phyloP scores from a whole-genome alignment of 306 rosid species.

The Cicer judaicum region DNA sequence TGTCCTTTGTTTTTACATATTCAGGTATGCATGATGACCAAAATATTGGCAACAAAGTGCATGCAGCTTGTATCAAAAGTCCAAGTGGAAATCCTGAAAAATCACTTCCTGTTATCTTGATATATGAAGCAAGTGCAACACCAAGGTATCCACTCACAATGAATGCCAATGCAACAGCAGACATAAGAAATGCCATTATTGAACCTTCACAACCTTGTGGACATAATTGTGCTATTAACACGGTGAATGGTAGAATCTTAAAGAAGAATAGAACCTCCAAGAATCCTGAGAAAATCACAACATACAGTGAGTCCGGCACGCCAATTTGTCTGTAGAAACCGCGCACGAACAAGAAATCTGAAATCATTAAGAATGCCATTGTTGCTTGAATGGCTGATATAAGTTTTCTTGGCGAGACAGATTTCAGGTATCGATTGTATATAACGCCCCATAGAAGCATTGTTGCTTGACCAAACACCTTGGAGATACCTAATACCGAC shows the following conservation, averaged over 20 bases:
- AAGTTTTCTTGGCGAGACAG: constrained; percentile 67
- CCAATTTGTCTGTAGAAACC: constrained; percentile 76
- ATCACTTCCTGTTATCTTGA: constrained; percentile 66
- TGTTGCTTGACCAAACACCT: constrained; percentile 88
- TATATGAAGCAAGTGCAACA: constrained; percentile 71
- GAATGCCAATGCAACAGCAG: constrained; percentile 73
- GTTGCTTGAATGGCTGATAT: constrained; percentile 69
- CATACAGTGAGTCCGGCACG: constrained; percentile 67
- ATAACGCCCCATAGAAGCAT: constrained; percentile 82
- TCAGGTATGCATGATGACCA: constrained; percentile 85
- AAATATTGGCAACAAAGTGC: constrained; percentile 71
- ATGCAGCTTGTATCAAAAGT: constrained; percentile 68
- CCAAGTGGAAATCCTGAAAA: constrained; percentile 80
- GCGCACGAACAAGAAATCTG: constrained; percentile 78
- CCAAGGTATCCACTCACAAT: constrained; percentile 90
- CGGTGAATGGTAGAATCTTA: constrained; percentile 84
- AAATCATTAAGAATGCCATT: constrained; percentile 77
- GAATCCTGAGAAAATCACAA: constrained; percentile 78
- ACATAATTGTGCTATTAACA: constrained; percentile 74
- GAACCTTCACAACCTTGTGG: constrained; percentile 95
- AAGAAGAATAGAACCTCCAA: constrained; percentile 74
- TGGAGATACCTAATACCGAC: constrained; percentile 75
- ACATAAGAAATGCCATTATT: constrained; percentile 88
- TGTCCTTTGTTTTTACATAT: constrained; percentile 50
- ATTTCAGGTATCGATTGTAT: constrained; percentile 66